A percentile compares a stretch with the other conserved stretches of the same genome.
phyloP scores from a whole-genome alignment of 2,329 filamentous ascomycete genomes.

The Mycocentrospora acerina region DNA sequence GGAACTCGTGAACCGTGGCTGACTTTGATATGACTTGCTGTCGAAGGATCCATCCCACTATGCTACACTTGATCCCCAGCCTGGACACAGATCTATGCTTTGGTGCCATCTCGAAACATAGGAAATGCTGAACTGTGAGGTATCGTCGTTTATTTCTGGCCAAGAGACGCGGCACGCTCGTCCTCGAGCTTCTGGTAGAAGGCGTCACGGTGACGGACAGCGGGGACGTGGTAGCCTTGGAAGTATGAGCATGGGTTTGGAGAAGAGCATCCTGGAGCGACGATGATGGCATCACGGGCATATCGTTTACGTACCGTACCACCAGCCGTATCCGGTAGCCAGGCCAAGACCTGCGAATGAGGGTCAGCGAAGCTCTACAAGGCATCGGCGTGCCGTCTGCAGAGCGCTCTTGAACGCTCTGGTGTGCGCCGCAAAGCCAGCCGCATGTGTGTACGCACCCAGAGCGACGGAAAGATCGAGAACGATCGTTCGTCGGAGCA shows the following conservation, averaged over 20 bases:
- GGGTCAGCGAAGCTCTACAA: conserved; percentile 24
- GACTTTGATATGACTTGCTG: conserved; percentile 24
- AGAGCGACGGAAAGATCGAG: conserved; percentile 67
- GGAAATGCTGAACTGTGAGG: conserved; percentile 21
- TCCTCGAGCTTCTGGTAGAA: conserved; percentile 66
- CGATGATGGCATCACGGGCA: conserved; percentile 1
- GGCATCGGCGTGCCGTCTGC: conserved; percentile 3
- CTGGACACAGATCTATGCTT: conserved; percentile 27
- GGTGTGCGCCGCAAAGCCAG: conserved; percentile 1
- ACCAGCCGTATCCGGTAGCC: conserved; percentile 65
- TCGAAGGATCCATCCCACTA: conserved; percentile 27
- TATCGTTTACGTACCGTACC: conserved; percentile 59
- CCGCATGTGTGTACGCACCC: conserved; percentile 51
- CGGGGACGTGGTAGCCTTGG: conserved; percentile 64
- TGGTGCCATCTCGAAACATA: conserved; percentile 26
- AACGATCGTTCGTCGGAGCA: conserved; percentile 66
- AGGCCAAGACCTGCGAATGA: conserved; percentile 58
- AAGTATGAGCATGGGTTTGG: conserved; percentile 6
- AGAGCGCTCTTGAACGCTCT: conserved; percentile 4
- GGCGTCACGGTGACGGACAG: conserved; percentile 62
- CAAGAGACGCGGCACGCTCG: conserved; percentile 55
- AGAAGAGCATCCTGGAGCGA: neutral
- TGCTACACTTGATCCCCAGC: conserved; percentile 34
- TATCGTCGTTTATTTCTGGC: conserved; percentile 35
- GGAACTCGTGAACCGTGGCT: conserved; percentile 9